Base-by-base conservation (phyloP, 1,284 basidiomycete species). In the Cryptococcus sp. region DNA sequence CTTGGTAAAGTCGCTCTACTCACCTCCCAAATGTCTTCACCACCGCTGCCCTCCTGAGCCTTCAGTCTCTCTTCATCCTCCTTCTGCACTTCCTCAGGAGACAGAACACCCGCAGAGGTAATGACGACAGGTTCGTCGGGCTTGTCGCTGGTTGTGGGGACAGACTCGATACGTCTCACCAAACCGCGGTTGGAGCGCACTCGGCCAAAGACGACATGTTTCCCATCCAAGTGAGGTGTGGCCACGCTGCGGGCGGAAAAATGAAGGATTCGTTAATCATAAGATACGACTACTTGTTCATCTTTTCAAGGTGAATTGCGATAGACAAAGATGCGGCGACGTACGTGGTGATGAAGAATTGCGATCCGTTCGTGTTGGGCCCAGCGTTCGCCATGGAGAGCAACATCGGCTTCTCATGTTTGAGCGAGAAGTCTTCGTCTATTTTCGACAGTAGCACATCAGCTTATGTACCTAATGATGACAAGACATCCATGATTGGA, bases 361-460 rank as follows among this genome's bases (percentile, higher is more conserved):
- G 85, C 50, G 83, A 85, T 50, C 85, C 85, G 75, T 86, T 86
- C 60, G 85, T 86, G 82, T 89, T 85, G 69, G 83, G 84, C 35
- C 87, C 82, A 3, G 83, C 81, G 64, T 84, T 96, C 25, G 93
- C 93, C 92, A 95, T 95, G 57, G 89, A 91, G 47, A 96, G 83
- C 50, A 93, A 79, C 73, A 91, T 90, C n/a, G 86, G 84, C 78
- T 88, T 87, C 51, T 82, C 83, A 80, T 97, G 93, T 81, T 88
- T 89, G 55, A 87, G 64, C 40, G 78, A 59, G 77, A 97, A 96
- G 80, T 89, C 91, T 81, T 97, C 93, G 72, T 96, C 93, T 85
- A 68, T 57, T 48, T 52, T 58, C 51, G 57, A 55, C 30, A 6
- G 47, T 55, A 27, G 35, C 48, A 22, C 23, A 22, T 40, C 41